Percentiles rank a stretch among this genome's conserved stretches.
Conservation (phyloP, 129 eudicot species). For the Mikania micrantha region DNA sequence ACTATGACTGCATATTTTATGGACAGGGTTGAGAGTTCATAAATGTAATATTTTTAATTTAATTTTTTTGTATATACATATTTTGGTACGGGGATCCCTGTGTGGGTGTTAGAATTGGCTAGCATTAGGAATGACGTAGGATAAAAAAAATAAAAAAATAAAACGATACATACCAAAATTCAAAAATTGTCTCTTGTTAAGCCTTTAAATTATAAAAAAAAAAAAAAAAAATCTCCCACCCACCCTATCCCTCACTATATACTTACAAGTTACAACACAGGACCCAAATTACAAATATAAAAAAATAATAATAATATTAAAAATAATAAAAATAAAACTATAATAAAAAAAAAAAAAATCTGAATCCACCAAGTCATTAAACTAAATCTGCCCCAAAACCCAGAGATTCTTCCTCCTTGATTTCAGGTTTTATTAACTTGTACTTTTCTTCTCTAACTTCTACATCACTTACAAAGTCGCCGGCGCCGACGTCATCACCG, state of each 20-base stretch:
- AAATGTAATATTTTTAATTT: too few species aligned
- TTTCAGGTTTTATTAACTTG: conserved; percentile 33
- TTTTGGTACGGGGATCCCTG: too few species aligned
- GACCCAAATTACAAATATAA: conserved; percentile 15
- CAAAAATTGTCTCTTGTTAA: neutral
- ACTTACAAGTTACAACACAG: conserved; percentile 27
- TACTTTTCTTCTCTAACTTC: conserved; percentile 29
- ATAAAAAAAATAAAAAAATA: neutral
- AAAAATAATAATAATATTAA: too few species aligned
- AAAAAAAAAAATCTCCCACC: too few species aligned
- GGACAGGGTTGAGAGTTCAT: too few species aligned
- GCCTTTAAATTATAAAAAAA: conserved; percentile 26
- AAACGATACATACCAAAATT: neutral
- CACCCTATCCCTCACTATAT: conserved; percentile 13
- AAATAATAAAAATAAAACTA: neutral
- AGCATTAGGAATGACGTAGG: too few species aligned
- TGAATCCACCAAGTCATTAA: conserved; percentile 12
- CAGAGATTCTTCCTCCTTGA: conserved; percentile 38
- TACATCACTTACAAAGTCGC: neutral
- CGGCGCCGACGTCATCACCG: neutral
- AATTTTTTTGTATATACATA: too few species aligned
- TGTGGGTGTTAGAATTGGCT: too few species aligned
- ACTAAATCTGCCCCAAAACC: conserved; percentile 36
- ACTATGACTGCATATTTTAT: too few species aligned
- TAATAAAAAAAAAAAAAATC: neutral